Evolutionary conservation across 164 flowering plant genomes (phyloP).

Genomic region (Liquidambar formosana): DNA sequence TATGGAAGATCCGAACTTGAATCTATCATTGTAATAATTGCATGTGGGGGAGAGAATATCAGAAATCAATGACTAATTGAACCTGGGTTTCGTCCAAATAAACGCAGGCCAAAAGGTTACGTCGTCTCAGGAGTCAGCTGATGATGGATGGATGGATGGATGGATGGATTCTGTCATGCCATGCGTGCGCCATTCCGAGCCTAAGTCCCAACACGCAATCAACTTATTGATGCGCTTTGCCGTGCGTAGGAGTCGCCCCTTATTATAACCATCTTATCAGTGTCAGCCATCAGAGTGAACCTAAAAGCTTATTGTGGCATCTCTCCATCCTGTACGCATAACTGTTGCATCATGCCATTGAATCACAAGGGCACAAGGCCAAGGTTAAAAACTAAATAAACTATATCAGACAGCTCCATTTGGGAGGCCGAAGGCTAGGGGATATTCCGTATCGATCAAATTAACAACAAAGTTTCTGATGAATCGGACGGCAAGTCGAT

Average conservation of each 20-base stretch:
- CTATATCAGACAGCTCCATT: background rate
- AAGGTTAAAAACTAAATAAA: too few species aligned
- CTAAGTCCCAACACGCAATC: slow-evolving; percentile 6
- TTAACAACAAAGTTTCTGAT: background rate
- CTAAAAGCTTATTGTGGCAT: slow-evolving; percentile 2
- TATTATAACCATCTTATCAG: slow-evolving; percentile 16
- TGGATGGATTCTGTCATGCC: slow-evolving; percentile 13
- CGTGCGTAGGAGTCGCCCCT: slow-evolving; percentile 4
- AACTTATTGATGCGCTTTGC: too few species aligned
- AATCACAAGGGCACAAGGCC: too few species aligned
- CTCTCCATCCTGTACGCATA: slow-evolving; percentile 3
- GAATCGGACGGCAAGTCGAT: background rate
- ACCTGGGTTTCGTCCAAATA: slow-evolving; percentile 3
- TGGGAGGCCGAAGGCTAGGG: background rate
- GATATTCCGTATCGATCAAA: background rate
- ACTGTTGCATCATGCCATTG: slow-evolving; percentile 2
- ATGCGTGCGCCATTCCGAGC: slow-evolving; percentile 14
- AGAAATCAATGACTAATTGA: background rate
- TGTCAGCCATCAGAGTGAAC: slow-evolving; percentile 12
- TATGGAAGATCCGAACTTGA: background rate
- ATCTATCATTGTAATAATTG: background rate
- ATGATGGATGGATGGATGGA: slow-evolving; percentile 17
- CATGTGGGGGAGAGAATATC: background rate
- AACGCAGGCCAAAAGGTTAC: slow-evolving; percentile 17
- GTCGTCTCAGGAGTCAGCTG: too few species aligned